phyloP scores from a whole-genome alignment of 1,284 basidiomycete species.

The Heliocybe sulcata region DNA sequence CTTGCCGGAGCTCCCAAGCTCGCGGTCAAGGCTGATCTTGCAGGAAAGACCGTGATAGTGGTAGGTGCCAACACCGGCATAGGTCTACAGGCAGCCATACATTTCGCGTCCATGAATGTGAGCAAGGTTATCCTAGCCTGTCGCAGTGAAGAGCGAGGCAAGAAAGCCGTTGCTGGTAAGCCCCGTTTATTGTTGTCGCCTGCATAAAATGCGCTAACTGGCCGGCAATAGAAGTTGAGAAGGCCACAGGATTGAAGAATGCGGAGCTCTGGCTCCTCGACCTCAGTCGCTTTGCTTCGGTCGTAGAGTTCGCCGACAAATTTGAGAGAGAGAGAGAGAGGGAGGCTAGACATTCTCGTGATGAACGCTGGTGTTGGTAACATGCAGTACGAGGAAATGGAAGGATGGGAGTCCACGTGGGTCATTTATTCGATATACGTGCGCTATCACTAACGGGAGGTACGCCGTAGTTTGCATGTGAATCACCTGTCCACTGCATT shows the following conservation, averaged over 20 bases:
- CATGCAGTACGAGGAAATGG: slow-evolving; percentile 14
- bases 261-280: slow-evolving; percentile 22
- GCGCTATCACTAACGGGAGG: neutral
- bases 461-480: slow-evolving; percentile 22
- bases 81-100: slow-evolving; percentile 24
- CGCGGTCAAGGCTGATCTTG: slow-evolving; percentile 16
- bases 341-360: slow-evolving; percentile 24
- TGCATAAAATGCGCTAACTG: neutral
- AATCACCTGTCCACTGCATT: slow-evolving; percentile 22
- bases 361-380: slow-evolving; percentile 22
- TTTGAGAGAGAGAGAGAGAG: slow-evolving; percentile 19
- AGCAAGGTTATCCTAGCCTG: slow-evolving; percentile 20
- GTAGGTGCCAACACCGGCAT: slow-evolving; percentile 26
- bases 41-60: slow-evolving; percentile 23
- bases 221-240: slow-evolving; percentile 15
- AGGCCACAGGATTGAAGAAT: slow-evolving; percentile 17
- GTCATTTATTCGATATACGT: slow-evolving; percentile 1
- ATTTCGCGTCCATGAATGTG: slow-evolving; percentile 24
- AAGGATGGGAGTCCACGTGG: slow-evolving; percentile 25
- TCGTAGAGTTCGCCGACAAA: slow-evolving; percentile 20
- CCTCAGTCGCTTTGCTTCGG: slow-evolving; percentile 19
- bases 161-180: slow-evolving; percentile 14
- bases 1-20: slow-evolving; percentile 5
- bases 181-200: neutral
- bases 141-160: slow-evolving; percentile 17